phyloP scores from a whole-genome alignment of 2,329 filamentous ascomycete species.

The Paraphoma sp. region DNA sequence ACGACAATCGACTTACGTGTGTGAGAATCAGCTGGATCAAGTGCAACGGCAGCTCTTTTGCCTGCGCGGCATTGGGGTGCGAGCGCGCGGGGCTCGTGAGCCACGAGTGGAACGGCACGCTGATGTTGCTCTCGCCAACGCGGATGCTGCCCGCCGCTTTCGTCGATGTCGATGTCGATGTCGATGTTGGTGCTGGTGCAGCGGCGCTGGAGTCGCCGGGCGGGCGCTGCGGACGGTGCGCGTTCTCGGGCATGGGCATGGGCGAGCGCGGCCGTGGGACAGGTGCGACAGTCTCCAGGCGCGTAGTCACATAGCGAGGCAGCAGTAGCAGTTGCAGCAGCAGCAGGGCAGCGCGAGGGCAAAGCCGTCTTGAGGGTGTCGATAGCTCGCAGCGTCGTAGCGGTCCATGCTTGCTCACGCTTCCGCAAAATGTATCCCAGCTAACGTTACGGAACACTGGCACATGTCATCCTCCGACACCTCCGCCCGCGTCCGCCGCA shows the following conservation, averaged over 20 bases:
- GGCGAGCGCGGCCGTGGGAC: constrained; percentile 4
- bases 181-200: no score
- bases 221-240: constrained; percentile 14
- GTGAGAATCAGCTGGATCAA: constrained; percentile 64
- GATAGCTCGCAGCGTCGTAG: no score
- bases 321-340: neutral
- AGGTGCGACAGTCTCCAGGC: neutral
- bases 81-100: constrained; percentile 43
- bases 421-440: no score
- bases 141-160: neutral
- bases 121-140: constrained; percentile 23
- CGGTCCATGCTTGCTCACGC: no score
- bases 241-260: constrained; percentile 24
- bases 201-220: constrained; percentile 9
- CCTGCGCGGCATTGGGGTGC: constrained; percentile 34
- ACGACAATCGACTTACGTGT: constrained; percentile 59
- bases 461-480: constrained; percentile 5
- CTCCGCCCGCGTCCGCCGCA: constrained; percentile 22
- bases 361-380: no score
- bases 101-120: constrained; percentile 38
- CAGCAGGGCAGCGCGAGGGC: no score
- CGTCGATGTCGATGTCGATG: constrained; percentile 1
- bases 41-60: constrained; percentile 61
- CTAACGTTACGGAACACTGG: neutral
- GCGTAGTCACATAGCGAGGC: neutral